Conservation (phyloP, 306 rosid genomes). For the Vigna angularis region DNA sequence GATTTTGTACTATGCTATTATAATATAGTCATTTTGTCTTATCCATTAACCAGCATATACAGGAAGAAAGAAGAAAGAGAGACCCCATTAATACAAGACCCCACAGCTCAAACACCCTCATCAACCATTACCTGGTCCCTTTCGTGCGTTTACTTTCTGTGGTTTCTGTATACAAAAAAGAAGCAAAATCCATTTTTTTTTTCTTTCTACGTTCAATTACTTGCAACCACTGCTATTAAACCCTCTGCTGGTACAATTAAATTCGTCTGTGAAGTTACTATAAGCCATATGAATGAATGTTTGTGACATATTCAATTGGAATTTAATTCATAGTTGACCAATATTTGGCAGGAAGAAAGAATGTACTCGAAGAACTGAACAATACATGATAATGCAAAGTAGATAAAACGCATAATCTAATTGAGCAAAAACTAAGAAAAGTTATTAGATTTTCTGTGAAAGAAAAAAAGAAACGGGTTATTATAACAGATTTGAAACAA, state of each 20-base stretch:
- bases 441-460: background rate
- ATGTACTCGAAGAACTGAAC: background rate
- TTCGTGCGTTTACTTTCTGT: slow-evolving; percentile 18
- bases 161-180: background rate
- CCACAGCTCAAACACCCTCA: background rate
- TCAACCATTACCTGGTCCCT: background rate
- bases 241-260: slow-evolving; percentile 9
- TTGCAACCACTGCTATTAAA: slow-evolving; percentile 38
- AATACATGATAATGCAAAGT: background rate
- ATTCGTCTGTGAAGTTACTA: background rate
- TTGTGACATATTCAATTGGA: background rate
- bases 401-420: slow-evolving; percentile 1
- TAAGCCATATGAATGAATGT: background rate
- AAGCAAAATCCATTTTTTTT: background rate
- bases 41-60: too few relatives aligned
- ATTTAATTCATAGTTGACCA: background rate
- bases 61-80: too few relatives aligned
- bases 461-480: background rate
- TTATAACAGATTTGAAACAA: background rate
- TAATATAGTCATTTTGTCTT: too few relatives aligned
- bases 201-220: background rate
- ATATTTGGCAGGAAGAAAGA: background rate
- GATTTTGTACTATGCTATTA: too few relatives aligned
- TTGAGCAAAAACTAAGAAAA: background rate
- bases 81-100: too few relatives aligned